Evolutionary conservation across 495 filamentous ascomycete genomes (phyloP).

Genomic region (Letharia columbiana): DNA sequence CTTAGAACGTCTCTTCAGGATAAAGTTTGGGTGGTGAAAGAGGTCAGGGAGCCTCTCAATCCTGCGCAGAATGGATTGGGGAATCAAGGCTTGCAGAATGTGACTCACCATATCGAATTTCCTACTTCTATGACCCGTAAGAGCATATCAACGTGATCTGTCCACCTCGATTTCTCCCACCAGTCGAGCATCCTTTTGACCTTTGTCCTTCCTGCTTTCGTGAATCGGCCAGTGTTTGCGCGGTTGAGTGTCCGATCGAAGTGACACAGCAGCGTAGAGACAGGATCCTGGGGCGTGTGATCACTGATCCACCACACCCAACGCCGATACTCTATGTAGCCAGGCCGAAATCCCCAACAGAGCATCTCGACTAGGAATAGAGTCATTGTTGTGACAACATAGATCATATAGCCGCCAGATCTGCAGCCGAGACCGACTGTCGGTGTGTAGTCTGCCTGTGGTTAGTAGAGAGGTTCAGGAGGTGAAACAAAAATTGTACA

Average conservation of each 20-base stretch:
- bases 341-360: conserved; percentile 30
- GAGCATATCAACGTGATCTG: background rate
- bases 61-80: background rate
- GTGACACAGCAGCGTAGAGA: background rate
- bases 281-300: background rate
- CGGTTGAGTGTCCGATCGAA: background rate
- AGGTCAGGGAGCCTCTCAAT: background rate
- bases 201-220: background rate
- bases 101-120: background rate
- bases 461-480: background rate
- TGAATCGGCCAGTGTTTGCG: background rate
- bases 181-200: background rate
- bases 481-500: background rate
- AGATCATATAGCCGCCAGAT: conserved; percentile 40
- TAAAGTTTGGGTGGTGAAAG: background rate
- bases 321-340: background rate
- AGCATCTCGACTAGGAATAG: conserved; percentile 32
- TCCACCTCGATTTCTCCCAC: background rate
- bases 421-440: conserved; percentile 38
- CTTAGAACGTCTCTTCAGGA: background rate
- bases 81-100: background rate
- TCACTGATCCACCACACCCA: background rate
- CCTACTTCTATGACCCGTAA: background rate
- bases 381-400: conserved; percentile 25
- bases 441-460: conserved; percentile 14